Conservation (phyloP, 306 rosid species). For the Cucumis cinereus region DNA sequence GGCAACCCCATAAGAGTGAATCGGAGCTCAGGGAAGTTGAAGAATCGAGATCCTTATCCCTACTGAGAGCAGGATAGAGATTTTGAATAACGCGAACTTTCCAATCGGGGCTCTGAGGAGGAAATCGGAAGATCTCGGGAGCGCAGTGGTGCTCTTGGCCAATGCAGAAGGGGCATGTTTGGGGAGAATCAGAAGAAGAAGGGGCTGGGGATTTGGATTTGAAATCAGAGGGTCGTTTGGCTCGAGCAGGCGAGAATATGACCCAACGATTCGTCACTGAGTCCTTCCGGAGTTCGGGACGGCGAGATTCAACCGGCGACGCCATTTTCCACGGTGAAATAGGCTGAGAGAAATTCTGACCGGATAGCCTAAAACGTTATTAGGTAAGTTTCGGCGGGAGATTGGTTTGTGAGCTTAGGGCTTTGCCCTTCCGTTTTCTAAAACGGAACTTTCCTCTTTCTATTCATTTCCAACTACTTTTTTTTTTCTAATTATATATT, state of each 20-base stretch:
- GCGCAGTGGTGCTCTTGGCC: conserved; percentile 75
- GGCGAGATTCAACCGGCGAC: neutral
- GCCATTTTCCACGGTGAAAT: neutral
- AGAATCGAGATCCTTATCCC: neutral
- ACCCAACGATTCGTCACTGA: conserved; percentile 52
- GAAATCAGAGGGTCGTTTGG: conserved; percentile 68
- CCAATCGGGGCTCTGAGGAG: conserved; percentile 42
- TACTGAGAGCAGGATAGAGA: conserved; percentile 57
- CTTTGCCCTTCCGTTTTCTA: neutral
- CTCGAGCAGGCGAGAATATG: conserved; percentile 63
- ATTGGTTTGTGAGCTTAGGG: neutral
- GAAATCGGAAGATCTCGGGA: conserved; percentile 72
- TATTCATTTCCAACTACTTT: too few relatives aligned
- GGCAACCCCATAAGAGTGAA: conserved; percentile 10
- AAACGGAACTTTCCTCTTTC: neutral
- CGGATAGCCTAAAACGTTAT: neutral
- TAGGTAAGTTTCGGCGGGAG: neutral
- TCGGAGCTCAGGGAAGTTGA: neutral
- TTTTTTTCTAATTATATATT: too few relatives aligned
- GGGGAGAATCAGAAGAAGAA: conserved; percentile 11
- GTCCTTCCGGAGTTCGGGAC: conserved; percentile 48
- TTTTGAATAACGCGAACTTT: conserved; percentile 62
- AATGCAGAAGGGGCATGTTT: conserved; percentile 63
- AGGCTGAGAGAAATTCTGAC: neutral
- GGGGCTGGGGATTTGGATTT: conserved; percentile 49